phyloP scores from a whole-genome alignment of 345 rosid species.

The Dimocarpus longan region DNA sequence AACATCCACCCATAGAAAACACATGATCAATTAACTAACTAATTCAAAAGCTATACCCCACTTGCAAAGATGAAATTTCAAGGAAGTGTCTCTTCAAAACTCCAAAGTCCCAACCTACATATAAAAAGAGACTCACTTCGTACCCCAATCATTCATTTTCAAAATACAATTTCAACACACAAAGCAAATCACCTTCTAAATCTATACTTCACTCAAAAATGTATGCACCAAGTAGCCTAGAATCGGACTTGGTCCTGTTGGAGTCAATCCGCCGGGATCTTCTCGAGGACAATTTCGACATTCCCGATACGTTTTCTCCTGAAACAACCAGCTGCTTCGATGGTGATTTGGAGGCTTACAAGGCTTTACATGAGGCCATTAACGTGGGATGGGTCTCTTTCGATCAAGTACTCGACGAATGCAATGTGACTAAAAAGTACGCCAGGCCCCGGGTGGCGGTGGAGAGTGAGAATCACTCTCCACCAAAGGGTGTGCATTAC shows the following conservation, averaged over 20 bases:
- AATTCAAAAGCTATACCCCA: too few relatives aligned
- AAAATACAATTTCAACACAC: too few relatives aligned
- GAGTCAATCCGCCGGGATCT: conserved; percentile 34
- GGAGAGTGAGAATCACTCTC: neutral
- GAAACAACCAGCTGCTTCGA: neutral
- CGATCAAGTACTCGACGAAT: neutral
- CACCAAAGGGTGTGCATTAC: conserved; percentile 8
- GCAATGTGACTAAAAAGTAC: neutral
- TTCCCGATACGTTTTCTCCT: neutral
- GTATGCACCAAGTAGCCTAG: neutral
- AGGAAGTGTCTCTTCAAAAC: too few relatives aligned
- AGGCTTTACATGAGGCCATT: neutral
- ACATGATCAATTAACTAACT: too few relatives aligned
- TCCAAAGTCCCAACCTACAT: too few relatives aligned
- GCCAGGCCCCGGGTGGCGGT: neutral
- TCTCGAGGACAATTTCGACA: conserved; percentile 22
- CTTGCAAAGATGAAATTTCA: too few relatives aligned
- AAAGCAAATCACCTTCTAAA: too few relatives aligned
- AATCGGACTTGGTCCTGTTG: conserved; percentile 23
- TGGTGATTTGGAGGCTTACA: neutral
- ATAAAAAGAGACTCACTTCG: too few relatives aligned
- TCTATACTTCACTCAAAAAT: conserved; percentile 7
- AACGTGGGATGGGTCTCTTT: neutral
- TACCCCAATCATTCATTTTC: too few relatives aligned
- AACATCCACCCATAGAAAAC: too few relatives aligned